Conservation (phyloP, 768 basidiomycete species). For the Dacryopinax spathularia region DNA sequence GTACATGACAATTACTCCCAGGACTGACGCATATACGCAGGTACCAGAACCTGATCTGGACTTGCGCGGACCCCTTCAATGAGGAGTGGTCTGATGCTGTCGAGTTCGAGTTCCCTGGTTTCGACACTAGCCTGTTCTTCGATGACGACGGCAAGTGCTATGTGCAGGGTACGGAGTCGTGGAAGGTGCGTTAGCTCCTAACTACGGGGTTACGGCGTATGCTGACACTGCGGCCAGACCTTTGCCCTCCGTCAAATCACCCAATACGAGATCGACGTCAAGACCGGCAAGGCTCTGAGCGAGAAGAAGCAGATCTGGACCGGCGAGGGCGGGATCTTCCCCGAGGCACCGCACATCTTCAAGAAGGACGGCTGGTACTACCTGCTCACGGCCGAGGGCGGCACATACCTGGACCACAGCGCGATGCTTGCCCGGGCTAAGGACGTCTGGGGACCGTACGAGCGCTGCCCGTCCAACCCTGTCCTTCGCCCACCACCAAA, state of each 20-base stretch:
- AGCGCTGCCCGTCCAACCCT: constrained; percentile 16
- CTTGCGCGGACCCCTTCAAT: constrained; percentile 12
- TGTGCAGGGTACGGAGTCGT: constrained; percentile 17
- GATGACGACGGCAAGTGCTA: constrained; percentile 22
- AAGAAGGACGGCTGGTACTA: constrained; percentile 22
- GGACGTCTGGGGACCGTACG: constrained; percentile 22
- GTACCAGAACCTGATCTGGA: constrained; percentile 8
- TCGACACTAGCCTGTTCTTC: constrained; percentile 26
- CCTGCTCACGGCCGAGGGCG: constrained; percentile 28
- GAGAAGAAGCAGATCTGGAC: constrained; percentile 6
- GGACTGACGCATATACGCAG: background rate
- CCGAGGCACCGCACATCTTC: constrained; percentile 21
- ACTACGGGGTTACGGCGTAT: background rate
- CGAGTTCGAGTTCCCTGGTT: constrained; percentile 24
- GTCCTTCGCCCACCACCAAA: constrained; percentile 20
- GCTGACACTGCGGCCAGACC: constrained; percentile 4
- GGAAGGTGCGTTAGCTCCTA: constrained; percentile 9
- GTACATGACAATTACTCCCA: constrained; percentile 4
- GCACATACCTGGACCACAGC: constrained; percentile 15
- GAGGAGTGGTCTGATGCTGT: constrained; percentile 24
- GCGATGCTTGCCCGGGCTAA: constrained; percentile 23
- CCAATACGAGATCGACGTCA: constrained; percentile 19
- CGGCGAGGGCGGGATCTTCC: constrained; percentile 14
- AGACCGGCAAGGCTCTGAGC: constrained; percentile 14
- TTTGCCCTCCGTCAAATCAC: constrained; percentile 12